Percentiles rank a stretch among this genome's conserved stretches.
These are phyloP conservation scores for Mycena capillaripes DNA, from an alignment of 768 basidiomycete genomes.

Conservation along the genomic window DNA sequence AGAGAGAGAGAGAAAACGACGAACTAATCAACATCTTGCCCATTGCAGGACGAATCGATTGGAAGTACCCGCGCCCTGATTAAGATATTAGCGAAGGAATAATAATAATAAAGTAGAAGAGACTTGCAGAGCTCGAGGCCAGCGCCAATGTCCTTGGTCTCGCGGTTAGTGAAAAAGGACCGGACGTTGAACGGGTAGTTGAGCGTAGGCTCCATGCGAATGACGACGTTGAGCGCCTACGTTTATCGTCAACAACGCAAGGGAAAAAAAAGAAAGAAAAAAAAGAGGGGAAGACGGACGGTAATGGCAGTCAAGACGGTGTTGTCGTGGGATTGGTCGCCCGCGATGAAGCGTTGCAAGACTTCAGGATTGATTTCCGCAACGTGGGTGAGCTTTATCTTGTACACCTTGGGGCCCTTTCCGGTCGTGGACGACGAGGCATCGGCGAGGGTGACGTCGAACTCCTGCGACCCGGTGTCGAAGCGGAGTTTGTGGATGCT, in stretches of 20 bases:
- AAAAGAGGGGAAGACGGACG: conserved; percentile 49
- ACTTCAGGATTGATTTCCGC: conserved; percentile 71
- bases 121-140: conserved; percentile 62
- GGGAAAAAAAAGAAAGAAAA: conserved; percentile 30
- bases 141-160: conserved; percentile 59
- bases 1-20: no score
- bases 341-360: conserved; percentile 67
- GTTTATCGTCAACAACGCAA: background rate
- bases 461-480: conserved; percentile 68
- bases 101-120: background rate
- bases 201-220: conserved; percentile 68
- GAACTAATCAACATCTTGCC: conserved; percentile 63
- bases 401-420: conserved; percentile 74
- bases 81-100: conserved; percentile 32
- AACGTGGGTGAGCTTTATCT: conserved; percentile 68
- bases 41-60: conserved; percentile 70
- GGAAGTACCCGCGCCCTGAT: conserved; percentile 78
- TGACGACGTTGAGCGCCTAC: conserved; percentile 71
- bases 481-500: conserved; percentile 73
- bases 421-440: conserved; percentile 46
- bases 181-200: conserved; percentile 73
- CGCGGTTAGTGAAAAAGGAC: conserved; percentile 69
- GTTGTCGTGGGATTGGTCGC: conserved; percentile 69
- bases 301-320: conserved; percentile 70
- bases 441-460: conserved; percentile 69